Conservation (phyloP, 2,329 filamentous ascomycete species). For the Aspergillaceae sp. region DNA sequence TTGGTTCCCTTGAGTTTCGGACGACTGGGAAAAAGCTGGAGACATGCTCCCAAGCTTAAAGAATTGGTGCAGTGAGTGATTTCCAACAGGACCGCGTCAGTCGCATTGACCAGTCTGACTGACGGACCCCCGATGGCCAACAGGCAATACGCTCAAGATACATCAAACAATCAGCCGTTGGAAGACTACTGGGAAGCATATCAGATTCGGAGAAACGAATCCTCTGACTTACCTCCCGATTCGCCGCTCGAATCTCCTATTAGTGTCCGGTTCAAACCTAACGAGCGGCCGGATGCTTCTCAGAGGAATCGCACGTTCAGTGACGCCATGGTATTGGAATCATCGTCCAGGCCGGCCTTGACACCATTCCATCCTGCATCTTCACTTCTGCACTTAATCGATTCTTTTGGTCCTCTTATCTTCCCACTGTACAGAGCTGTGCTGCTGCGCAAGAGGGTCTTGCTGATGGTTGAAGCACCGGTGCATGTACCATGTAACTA, state of each 20-base stretch:
- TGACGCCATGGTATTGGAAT: conserved; percentile 34
- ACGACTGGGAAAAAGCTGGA: conserved; percentile 78
- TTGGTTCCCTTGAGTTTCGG: conserved; percentile 80
- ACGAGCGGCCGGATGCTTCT: conserved; percentile 31
- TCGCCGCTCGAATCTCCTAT: conserved; percentile 47
- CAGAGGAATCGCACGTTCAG: conserved; percentile 33
- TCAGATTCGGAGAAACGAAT: conserved; percentile 30
- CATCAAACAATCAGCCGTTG: conserved; percentile 54
- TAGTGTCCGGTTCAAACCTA: conserved; percentile 45
- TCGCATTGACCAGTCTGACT: conserved; percentile 7
- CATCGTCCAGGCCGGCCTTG: conserved; percentile 48
- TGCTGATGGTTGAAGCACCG: conserved; percentile 78
- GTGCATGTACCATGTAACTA: conserved; percentile 82
- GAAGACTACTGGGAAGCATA: conserved; percentile 68
- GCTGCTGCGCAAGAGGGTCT: conserved; percentile 73
- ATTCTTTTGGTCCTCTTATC: conserved; percentile 80
- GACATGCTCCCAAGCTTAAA: conserved; percentile 69
- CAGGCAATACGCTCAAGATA: conserved; percentile 54
- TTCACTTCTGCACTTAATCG: conserved; percentile 67
- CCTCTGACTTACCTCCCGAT: conserved; percentile 28
- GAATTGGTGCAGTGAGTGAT: conserved; percentile 57
- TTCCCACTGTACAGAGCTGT: conserved; percentile 87
- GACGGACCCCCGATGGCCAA: background rate
- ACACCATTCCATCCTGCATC: conserved; percentile 77
- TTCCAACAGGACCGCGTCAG: background rate